A percentile compares a stretch with the other conserved stretches of the same genome.
Evolutionary conservation across 1,284 basidiomycete genomes (phyloP).

Genomic region (Fomitopsis palustris): DNA sequence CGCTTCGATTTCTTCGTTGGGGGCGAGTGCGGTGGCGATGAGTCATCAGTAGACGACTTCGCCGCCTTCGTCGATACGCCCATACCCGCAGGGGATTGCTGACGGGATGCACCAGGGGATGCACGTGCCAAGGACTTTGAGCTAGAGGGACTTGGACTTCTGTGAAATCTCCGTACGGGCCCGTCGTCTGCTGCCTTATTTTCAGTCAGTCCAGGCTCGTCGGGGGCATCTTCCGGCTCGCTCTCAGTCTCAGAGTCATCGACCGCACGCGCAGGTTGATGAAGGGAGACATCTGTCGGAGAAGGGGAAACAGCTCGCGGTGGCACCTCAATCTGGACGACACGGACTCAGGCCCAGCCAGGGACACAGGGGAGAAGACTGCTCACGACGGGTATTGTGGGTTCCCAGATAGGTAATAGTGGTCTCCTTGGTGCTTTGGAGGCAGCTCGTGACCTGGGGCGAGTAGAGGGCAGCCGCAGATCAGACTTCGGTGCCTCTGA

Average conservation of each 20-base stretch:
- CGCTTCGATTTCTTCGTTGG: slow-evolving; percentile 45
- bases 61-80: slow-evolving; percentile 5
- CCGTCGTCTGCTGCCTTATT: neutral
- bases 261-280: neutral
- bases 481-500: slow-evolving; percentile 16
- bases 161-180: slow-evolving; percentile 4
- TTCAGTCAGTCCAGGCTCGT: neutral
- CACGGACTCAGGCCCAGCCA: neutral
- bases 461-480: neutral
- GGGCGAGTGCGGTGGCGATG: slow-evolving; percentile 36
- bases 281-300: neutral
- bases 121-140: slow-evolving; percentile 16
- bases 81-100: slow-evolving; percentile 1
- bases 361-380: too few relatives aligned
- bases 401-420: neutral
- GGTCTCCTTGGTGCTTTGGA: neutral
- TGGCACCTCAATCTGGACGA: neutral
- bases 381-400: neutral
- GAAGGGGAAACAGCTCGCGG: neutral
- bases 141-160: slow-evolving; percentile 8
- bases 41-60: slow-evolving; percentile 8
- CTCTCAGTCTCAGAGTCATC: neutral
- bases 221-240: neutral
- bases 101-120: slow-evolving; percentile 12
- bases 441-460: slow-evolving; percentile 8